Percentiles rank a stretch among this genome's conserved stretches.
phyloP scores from a whole-genome alignment of 2,329 filamentous ascomycete species.

The Anisogramma anomala region DNA sequence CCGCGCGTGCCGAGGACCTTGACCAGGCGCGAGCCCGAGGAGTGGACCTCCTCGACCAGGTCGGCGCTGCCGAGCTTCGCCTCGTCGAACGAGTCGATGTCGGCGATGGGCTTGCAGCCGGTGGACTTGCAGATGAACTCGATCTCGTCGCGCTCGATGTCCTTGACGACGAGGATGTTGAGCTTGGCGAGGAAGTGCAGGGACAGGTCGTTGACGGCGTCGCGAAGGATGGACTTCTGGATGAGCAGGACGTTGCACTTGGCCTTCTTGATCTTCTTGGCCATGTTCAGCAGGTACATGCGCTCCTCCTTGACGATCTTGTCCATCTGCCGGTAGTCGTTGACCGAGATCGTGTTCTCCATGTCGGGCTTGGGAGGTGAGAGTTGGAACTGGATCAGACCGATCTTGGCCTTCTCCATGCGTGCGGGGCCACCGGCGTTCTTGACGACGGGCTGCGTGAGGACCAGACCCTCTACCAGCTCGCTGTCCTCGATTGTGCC shows the following conservation, averaged over 20 bases:
- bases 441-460: conserved; percentile 90
- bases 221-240: conserved; percentile 94
- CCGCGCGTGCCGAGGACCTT: conserved; percentile 88
- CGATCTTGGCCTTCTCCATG: conserved; percentile 97
- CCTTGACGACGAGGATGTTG: conserved; percentile 90
- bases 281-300: conserved; percentile 94
- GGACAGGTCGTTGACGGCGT: conserved; percentile 94
- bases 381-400: conserved; percentile 95
- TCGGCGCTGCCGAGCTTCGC: conserved; percentile 94
- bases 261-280: conserved; percentile 99
- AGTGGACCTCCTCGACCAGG: conserved; percentile 82
- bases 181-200: conserved; percentile 96
- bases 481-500: conserved; percentile 98
- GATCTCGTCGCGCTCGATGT: conserved; percentile 96
- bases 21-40: conserved; percentile 79
- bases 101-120: conserved; percentile 96
- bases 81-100: conserved; percentile 96
- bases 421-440: conserved; percentile 78
- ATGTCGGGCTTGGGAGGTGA: conserved; percentile 98
- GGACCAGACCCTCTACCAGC: conserved; percentile 85
- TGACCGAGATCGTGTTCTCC: conserved; percentile 99
- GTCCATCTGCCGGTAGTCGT: conserved; percentile 99
- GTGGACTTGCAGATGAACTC: conserved; percentile 99
- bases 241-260: conserved; percentile 98
- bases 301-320: conserved; percentile 99